Evolutionary conservation across 129 eudicot species (phyloP).

Genomic region (Tanacetum coccineum): DNA sequence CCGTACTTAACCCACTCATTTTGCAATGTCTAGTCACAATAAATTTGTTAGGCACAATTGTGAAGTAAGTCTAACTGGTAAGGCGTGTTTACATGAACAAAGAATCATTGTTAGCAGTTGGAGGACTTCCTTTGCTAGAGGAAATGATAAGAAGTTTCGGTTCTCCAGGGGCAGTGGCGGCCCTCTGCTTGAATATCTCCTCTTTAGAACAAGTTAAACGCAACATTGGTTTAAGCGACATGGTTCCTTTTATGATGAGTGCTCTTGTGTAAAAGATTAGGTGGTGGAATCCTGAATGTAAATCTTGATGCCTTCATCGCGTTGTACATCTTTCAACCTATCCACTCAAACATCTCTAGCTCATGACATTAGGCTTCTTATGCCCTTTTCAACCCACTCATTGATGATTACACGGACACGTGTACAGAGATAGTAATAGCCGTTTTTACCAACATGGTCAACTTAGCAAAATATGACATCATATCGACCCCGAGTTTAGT

Average conservation of each 20-base stretch:
- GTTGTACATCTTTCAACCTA: conserved; percentile 70
- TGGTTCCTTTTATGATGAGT: conserved; percentile 57
- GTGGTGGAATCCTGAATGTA: conserved; percentile 42
- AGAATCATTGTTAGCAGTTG: conserved; percentile 71
- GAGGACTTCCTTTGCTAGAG: conserved; percentile 56
- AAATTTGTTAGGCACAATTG: neutral
- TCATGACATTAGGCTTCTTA: conserved; percentile 57
- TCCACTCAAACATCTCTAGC: conserved; percentile 64
- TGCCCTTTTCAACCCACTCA: conserved; percentile 45
- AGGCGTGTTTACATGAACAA: conserved; percentile 58
- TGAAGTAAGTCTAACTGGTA: neutral
- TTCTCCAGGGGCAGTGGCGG: conserved; percentile 63
- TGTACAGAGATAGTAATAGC: conserved; percentile 82
- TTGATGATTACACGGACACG: conserved; percentile 34
- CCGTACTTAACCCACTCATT: neutral
- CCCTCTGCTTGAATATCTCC: conserved; percentile 76
- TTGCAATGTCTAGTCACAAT: conserved; percentile 6
- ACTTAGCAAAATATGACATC: conserved; percentile 58
- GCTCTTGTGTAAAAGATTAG: conserved; percentile 46
- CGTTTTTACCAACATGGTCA: conserved; percentile 61
- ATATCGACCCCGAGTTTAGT: conserved; percentile 42
- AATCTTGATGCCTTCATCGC: conserved; percentile 81
- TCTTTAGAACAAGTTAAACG: conserved; percentile 80
- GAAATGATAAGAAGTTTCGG: conserved; percentile 42
- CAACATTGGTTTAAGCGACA: conserved; percentile 58